Evolutionary conservation across 257 asterid species (phyloP), one percentile per base, ranked within the genome.

Genomic region (Petunia axillaris): DNA sequence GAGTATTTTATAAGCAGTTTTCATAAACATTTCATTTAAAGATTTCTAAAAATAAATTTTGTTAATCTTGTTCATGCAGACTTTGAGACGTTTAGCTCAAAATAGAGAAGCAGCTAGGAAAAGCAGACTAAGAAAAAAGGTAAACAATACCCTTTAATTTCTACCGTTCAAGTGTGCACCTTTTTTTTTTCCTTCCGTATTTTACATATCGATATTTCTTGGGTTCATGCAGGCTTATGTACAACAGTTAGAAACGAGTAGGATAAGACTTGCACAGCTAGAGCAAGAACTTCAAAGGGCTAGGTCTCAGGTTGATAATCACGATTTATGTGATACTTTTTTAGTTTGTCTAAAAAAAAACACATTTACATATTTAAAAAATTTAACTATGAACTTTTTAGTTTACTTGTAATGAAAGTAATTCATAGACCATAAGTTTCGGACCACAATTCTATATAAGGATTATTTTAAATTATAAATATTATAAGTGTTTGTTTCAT

Each of bases 101-200:
- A 95, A 95, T 86, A 88, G 99, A 86, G 99, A 93, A 89, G 99
- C 99, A 44, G 99, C 99, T 81, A 91, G 87, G 85, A 95, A 93
- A 83, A 95, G 99, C 91, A 93, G 99, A 86, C 93, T 93, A 53
- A 89, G 98, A 64, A 95, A 93, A 85, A 95, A 95, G 96, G 99
- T 95, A 4, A 16, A 52, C 58, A 39, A 64, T 37, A 8, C 40
- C 25, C 15, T 43, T 73, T 25, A 2, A 38, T 8, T 15, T 25
- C 46, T 60, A 79, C 77, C 1, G 35, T 40, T 8, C 70, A 44
- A 65, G 5, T 60, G 64, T n/a, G n/a, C 35, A 16, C 7, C 53
- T 54, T 6, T 11, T 74, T 54, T 48, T n/a, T 48, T 39, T 57
- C 10, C 40, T 77, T 16, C 8, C 74, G 11, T 76, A 35, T 64